Evolutionary conservation across 495 filamentous ascomycete species (phyloP), one percentile per base, ranked within the genome.

Genomic region (Xylaria cubensis): DNA sequence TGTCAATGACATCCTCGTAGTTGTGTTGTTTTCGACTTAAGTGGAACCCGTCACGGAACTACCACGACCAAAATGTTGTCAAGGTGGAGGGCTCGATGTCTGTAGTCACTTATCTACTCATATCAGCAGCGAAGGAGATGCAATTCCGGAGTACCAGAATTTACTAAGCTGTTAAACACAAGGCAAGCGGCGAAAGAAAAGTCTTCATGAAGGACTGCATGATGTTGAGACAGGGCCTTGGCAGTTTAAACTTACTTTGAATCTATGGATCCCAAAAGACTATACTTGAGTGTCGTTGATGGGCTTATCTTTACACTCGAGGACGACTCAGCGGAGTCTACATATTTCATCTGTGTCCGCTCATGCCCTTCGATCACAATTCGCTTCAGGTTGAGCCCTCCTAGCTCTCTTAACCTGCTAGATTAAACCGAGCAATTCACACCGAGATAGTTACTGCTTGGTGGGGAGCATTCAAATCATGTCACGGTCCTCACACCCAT

Each of bases 91-190:
- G 26, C 26, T 29, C 26, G 26, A 29, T 29, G 26, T 29, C 26
- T 29, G 26, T 29, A 29, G 26, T 29, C 26, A 29, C 26, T 29
- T 2, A 29, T 29, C 26, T 29, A 29, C 26, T 29, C 58, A 2
- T 46, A 44, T 39, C 17, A 51, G 64, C 2, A 36, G 58, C 68
- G 21, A 70, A 70, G 42, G 55, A 63, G 15, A 39, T 46, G 21
- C 9, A 64, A 41, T 50, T 53, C 24, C 53, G 63, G 68, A 44
- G 58, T 64, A 10, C 10, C 17, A 21, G 58, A 26, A 21, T 71
- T 59, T 19, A 9, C 10, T 1, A 39, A 12, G 46, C 68, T 6
- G 58, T 70, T 21, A 56, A 15, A 13, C 19, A 41, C 46, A 50
- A 13, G 29, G 68, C 44, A 21, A 71, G 29, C 15, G 56, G 12